Evolutionary conservation across 2,329 filamentous ascomycete genomes (phyloP).

Genomic region (Claviceps arundinis): DNA sequence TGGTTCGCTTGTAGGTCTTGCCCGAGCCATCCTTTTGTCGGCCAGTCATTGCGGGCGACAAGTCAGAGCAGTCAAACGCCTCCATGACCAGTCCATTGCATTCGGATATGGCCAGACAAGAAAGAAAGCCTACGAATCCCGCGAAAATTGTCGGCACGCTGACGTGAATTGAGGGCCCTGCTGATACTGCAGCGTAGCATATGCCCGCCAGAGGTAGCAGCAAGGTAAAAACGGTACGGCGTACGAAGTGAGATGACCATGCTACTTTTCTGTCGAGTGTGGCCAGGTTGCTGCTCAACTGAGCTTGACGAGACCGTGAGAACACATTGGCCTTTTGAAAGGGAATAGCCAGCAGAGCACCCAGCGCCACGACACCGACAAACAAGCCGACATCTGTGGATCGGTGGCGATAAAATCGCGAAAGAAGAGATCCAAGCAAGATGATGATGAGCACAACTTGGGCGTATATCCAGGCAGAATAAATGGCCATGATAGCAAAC

Average conservation of each 20-base stretch:
- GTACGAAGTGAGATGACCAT: conserved; percentile 61
- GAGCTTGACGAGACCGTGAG: conserved; percentile 47
- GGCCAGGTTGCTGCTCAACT: conserved; percentile 50
- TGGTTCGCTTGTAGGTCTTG: conserved; percentile 37
- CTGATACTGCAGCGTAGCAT: conserved; percentile 53
- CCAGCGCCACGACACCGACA: conserved; percentile 52
- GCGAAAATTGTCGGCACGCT: conserved; percentile 55
- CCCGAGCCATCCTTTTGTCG: conserved; percentile 30
- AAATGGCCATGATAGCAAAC: conserved; percentile 59
- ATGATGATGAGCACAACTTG: conserved; percentile 62
- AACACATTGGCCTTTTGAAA: conserved; percentile 60
- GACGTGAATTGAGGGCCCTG: conserved; percentile 45
- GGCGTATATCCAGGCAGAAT: conserved; percentile 66
- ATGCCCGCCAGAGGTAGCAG: conserved; percentile 53
- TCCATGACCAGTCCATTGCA: conserved; percentile 71
- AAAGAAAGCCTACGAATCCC: conserved; percentile 53
- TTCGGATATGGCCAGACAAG: conserved; percentile 60
- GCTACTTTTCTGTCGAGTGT: conserved; percentile 50
- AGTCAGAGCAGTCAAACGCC: conserved; percentile 66
- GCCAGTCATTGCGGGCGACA: conserved; percentile 57
- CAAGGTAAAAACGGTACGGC: conserved; percentile 54
- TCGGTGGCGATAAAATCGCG: conserved; percentile 49
- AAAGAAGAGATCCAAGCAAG: conserved; percentile 58
- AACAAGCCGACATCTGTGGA: conserved; percentile 54
- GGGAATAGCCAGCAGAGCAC: conserved; percentile 56